These are phyloP conservation scores for Kodamaea sagamina DNA, from an alignment of 805 yeast genomes.

Conservation along the genomic window DNA sequence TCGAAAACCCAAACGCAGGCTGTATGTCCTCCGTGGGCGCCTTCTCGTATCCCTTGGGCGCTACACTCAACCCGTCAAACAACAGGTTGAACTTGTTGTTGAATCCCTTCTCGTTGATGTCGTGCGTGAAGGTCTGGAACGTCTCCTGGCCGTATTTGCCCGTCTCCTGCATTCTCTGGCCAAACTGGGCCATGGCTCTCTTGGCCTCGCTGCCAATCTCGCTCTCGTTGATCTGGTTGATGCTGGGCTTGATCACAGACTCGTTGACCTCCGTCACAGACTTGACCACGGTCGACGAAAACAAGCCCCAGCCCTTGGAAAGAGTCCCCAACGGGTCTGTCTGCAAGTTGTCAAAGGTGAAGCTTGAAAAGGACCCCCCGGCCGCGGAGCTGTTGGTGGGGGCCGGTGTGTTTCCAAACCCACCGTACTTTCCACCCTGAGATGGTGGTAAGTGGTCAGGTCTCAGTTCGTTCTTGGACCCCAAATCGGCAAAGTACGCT, in stretches of 20 bases:
- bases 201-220: conserved; percentile 81
- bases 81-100: conserved; percentile 35
- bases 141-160: conserved; percentile 73
- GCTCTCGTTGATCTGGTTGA: conserved; percentile 72
- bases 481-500: conserved; percentile 77
- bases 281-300: conserved; percentile 81
- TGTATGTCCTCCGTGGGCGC: conserved; percentile 35
- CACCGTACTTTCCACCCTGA: conserved; percentile 90
- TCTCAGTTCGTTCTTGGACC: conserved; percentile 67
- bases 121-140: conserved; percentile 55
- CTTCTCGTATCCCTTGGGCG: conserved; percentile 22
- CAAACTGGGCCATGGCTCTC: conserved; percentile 95
- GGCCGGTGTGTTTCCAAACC: conserved; percentile 82
- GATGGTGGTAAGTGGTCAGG: conserved; percentile 85
- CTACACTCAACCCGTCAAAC: conserved; percentile 55
- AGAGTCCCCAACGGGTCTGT: conserved; percentile 89
- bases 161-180: conserved; percentile 89
- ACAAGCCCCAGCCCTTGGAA: conserved; percentile 90
- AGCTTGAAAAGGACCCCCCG: conserved; percentile 52
- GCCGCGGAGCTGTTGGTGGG: conserved; percentile 32
- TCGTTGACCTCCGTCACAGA: conserved; percentile 86
- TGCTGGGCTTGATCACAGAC: conserved; percentile 86
- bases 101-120: conserved; percentile 46
- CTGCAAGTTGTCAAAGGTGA: conserved; percentile 70
- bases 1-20: conserved; percentile 67